Conservation (phyloP, 371 early-diverging fungal species). For the Choanephora cucurbitarum region DNA sequence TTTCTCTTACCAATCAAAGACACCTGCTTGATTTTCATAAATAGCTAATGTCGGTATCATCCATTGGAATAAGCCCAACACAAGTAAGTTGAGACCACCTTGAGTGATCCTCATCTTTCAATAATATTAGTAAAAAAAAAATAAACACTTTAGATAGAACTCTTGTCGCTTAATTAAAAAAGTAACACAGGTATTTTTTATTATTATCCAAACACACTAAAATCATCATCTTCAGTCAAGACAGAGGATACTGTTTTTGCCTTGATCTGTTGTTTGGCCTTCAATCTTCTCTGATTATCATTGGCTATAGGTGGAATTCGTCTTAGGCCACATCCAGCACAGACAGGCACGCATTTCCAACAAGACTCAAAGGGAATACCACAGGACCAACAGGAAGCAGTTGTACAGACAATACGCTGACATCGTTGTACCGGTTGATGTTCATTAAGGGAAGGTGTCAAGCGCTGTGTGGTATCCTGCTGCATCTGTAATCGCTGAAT, state of each 20-base stretch:
- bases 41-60: slow-evolving; percentile 37
- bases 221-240: too few species aligned
- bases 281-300: slow-evolving; percentile 25
- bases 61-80: slow-evolving; percentile 13
- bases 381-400: slow-evolving; percentile 39
- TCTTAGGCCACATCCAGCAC: slow-evolving; percentile 29
- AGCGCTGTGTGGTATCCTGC: too few species aligned
- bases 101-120: slow-evolving; percentile 1
- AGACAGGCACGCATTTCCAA: slow-evolving; percentile 32
- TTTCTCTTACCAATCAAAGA: slow-evolving; percentile 58
- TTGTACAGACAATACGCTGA: slow-evolving; percentile 21
- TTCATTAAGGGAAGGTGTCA: too few species aligned
- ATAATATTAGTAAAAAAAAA: background rate
- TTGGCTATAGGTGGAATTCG: slow-evolving; percentile 43
- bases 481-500: too few species aligned
- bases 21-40: slow-evolving; percentile 54
- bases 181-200: too few species aligned
- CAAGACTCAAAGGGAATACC: slow-evolving; percentile 29
- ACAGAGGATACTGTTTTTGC: too few species aligned
- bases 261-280: slow-evolving; percentile 5
- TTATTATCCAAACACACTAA: slow-evolving; percentile 31
- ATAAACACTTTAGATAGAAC: background rate
- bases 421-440: too few species aligned
- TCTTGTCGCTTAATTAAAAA: background rate
- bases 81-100: slow-evolving; percentile 16